A percentile compares a stretch with the other conserved stretches of the same genome.
Conservation (phyloP, 176 grass and related monocot species). For the maize (Zea mays) region Zm-B73-REFERENCE-NAM-5.0 NC_050105.1:131200001-131200500, state of each 20-base stretch:
- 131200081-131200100: slow-evolving; percentile 25
- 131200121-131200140: slow-evolving; percentile 29
- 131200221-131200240: slow-evolving; percentile 26
- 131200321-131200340: slow-evolving; percentile 9
- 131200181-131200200: slow-evolving; percentile 92
- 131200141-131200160: slow-evolving; percentile 57
- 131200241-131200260: slow-evolving; percentile 18
- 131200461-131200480: not conserved
- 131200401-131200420: not conserved
- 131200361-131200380: not conserved
- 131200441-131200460: not conserved
- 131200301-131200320: slow-evolving; percentile 16
- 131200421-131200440: not conserved
- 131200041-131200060: slow-evolving; percentile 82
- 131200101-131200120: slow-evolving; percentile 5
- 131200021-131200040: slow-evolving; percentile 99
- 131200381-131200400: not conserved
- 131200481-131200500: not conserved
- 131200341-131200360: not conserved
- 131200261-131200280: slow-evolving; percentile 1
- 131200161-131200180: slow-evolving; percentile 85
- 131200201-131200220: slow-evolving; percentile 75
- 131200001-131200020: slow-evolving; percentile 97
- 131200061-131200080: slow-evolving; percentile 79
- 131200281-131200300: slow-evolving; percentile 30